Evolutionary conservation across 495 filamentous ascomycete genomes (phyloP).

Genomic region (Hapsidospora chrysogenum): DNA sequence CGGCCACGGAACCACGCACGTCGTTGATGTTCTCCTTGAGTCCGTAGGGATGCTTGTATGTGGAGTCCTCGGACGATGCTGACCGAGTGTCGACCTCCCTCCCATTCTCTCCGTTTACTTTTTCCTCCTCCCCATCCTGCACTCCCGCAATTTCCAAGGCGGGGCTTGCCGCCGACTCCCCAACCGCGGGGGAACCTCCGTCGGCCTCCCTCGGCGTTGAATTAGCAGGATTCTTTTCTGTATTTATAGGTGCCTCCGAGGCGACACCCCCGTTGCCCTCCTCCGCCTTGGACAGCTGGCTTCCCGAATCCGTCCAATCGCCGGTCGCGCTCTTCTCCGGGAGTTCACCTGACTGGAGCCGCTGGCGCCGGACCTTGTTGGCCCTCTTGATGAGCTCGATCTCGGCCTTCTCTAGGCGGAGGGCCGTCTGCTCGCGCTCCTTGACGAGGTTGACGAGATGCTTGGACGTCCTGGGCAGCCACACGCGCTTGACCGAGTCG

Average conservation of each 20-base stretch:
- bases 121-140: no score
- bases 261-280: neutral
- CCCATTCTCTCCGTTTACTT: no score
- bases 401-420: constrained; percentile 48
- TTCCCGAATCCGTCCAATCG: neutral
- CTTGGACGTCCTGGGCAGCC: constrained; percentile 42
- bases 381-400: constrained; percentile 45
- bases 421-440: constrained; percentile 39
- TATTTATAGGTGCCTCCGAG: neutral
- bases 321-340: neutral
- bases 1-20: constrained; percentile 51
- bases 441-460: constrained; percentile 39
- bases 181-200: neutral
- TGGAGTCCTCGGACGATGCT: constrained; percentile 4
- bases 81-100: neutral
- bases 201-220: neutral
- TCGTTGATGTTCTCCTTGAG: constrained; percentile 18
- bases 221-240: neutral
- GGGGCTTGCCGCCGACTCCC: neutral
- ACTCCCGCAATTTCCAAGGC: neutral
- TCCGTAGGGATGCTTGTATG: constrained; percentile 22
- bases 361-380: constrained; percentile 35
- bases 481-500: constrained; percentile 39
- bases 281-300: neutral
- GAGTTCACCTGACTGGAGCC: constrained; percentile 20